phyloP scores from a whole-genome alignment of 257 asterid species.

The Knoxia roxburghii region DNA sequence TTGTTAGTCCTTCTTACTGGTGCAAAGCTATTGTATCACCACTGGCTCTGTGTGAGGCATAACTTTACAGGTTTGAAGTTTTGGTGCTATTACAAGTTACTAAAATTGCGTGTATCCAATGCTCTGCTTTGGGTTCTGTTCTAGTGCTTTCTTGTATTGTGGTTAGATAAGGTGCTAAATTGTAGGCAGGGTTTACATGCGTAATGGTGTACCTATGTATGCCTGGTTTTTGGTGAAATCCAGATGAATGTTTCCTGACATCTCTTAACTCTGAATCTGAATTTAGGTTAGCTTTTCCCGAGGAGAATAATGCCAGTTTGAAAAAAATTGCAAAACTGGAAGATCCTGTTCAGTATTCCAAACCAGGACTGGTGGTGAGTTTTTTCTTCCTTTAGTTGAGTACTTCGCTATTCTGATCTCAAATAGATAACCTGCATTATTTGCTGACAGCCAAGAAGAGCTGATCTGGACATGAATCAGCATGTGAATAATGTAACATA shows the following conservation, averaged over 20 bases:
- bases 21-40: not conserved
- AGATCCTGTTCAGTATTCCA: conserved; percentile 45
- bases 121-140: not conserved
- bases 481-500: conserved; percentile 91
- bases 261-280: conserved; percentile 16
- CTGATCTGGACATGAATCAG: conserved; percentile 92
- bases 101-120: not conserved
- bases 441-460: conserved; percentile 73
- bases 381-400: not conserved
- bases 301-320: conserved; percentile 75
- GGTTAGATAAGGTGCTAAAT: not conserved
- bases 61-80: not conserved
- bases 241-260: conserved; percentile 1
- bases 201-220: not conserved
- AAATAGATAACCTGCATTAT: not conserved
- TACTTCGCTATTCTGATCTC: not conserved
- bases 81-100: not conserved
- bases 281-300: conserved; percentile 81
- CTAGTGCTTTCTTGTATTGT: not conserved
- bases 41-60: not conserved
- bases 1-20: not conserved
- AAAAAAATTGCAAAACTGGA: conserved; percentile 67
- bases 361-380: conserved; percentile 77
- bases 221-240: not conserved
- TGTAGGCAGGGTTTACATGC: not conserved